Conservation (phyloP, 192 early-diverging fungal genomes). For the Linnemannia elongata region DNA sequence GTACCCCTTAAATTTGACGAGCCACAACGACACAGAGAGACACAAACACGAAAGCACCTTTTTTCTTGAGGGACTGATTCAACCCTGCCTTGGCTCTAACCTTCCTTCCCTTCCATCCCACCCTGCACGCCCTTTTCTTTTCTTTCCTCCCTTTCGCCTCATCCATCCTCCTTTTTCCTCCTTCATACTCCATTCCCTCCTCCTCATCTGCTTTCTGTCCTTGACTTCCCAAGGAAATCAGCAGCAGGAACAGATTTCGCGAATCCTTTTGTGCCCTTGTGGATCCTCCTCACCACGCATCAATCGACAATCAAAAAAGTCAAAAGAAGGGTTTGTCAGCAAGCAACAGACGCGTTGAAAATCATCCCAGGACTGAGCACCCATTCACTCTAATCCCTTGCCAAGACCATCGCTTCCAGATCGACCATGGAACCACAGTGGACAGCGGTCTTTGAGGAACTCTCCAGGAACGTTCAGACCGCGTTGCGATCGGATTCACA, state of each 20-base stretch:
- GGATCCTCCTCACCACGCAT: neutral
- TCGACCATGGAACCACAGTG: conserved; percentile 39
- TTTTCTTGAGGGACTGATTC: neutral
- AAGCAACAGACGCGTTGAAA: neutral
- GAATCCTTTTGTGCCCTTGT: neutral
- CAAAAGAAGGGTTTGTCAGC: neutral
- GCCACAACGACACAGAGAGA: conserved; percentile 3
- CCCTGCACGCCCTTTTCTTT: neutral
- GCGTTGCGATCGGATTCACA: conserved; percentile 36
- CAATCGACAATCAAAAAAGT: neutral
- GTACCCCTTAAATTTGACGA: neutral
- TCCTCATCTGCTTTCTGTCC: neutral
- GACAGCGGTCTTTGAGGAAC: conserved; percentile 45
- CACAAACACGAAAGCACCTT: conserved; percentile 6
- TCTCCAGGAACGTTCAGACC: conserved; percentile 18
- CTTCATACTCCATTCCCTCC: neutral
- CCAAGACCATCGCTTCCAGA: neutral
- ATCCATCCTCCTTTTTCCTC: neutral
- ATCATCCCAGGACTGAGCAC: neutral
- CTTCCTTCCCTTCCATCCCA: neutral
- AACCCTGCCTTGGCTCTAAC: neutral
- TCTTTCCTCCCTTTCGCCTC: neutral
- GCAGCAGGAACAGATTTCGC: neutral
- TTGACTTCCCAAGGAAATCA: neutral
- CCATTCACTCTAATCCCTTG: neutral